Conservation (phyloP, 768 basidiomycete species). For the Cystobasidium ongulense region DNA sequence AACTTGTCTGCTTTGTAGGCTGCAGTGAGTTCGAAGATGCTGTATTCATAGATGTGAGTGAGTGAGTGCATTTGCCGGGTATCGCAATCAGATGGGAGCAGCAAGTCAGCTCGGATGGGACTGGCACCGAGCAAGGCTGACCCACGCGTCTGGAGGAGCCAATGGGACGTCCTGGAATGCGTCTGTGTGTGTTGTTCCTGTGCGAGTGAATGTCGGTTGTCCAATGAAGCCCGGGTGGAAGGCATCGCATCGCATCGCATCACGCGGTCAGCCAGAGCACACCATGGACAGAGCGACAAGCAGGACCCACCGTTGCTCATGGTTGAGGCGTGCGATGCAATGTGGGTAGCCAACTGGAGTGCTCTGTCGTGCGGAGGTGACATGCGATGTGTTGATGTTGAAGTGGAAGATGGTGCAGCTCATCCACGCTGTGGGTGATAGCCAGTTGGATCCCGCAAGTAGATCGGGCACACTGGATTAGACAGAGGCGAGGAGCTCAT, state of each 20-base stretch:
- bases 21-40: constrained; percentile 59
- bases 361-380: not conserved
- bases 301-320: not conserved
- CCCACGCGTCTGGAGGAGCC: constrained; percentile 38
- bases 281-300: not conserved
- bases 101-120: not conserved
- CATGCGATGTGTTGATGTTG: not conserved
- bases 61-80: no score
- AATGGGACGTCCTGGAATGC: constrained; percentile 35
- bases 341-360: not conserved
- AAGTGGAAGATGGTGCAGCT: no score
- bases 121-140: not conserved
- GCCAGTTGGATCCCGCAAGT: no score
- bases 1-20: constrained; percentile 94
- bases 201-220: not conserved
- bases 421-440: no score
- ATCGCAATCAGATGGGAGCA: no score
- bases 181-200: not conserved
- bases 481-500: no score
- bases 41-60: not conserved
- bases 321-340: not conserved
- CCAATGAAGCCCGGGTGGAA: not conserved
- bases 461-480: no score
- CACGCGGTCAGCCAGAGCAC: not conserved
- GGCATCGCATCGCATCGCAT: not conserved